These are phyloP conservation scores for Hymenoscyphus albidus DNA, from an alignment of 2,329 filamentous ascomycete genomes.

Conservation along the genomic window DNA sequence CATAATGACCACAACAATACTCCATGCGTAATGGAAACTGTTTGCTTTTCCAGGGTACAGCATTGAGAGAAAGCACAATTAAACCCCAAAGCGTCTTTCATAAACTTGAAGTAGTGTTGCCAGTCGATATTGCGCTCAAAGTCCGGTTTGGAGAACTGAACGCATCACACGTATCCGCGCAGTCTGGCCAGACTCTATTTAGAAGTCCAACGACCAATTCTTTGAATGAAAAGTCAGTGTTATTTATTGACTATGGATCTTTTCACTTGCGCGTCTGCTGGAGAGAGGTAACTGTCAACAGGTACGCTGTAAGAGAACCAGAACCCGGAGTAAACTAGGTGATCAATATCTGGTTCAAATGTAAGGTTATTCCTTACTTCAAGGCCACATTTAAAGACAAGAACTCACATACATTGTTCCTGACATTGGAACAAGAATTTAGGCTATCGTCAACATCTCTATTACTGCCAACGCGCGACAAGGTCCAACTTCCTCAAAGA, in stretches of 20 bases:
- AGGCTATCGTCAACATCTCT: conserved; percentile 37
- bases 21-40: conserved; percentile 24
- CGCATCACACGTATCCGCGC: conserved; percentile 50
- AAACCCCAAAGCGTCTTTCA: conserved; percentile 47
- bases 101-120: conserved; percentile 52
- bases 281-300: conserved; percentile 25
- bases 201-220: conserved; percentile 42
- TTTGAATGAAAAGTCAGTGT: conserved; percentile 14
- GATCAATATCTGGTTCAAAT: conserved; percentile 23
- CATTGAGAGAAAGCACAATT: conserved; percentile 48
- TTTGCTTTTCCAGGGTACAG: conserved; percentile 34
- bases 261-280: conserved; percentile 11
- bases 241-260: not conserved
- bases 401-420: conserved; percentile 48
- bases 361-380: not conserved
- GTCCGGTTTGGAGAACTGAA: conserved; percentile 49
- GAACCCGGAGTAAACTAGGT: conserved; percentile 26
- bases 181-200: conserved; percentile 46
- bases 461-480: conserved; percentile 39
- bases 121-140: conserved; percentile 50
- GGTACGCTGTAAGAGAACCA: conserved; percentile 38
- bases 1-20: conserved; percentile 48
- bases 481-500: conserved; percentile 58
- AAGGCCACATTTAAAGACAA: conserved; percentile 45
- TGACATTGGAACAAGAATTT: conserved; percentile 60